These are phyloP conservation scores for Dothistroma pini DNA, from an alignment of 2,329 filamentous ascomycete genomes.

Conservation along the genomic window DNA sequence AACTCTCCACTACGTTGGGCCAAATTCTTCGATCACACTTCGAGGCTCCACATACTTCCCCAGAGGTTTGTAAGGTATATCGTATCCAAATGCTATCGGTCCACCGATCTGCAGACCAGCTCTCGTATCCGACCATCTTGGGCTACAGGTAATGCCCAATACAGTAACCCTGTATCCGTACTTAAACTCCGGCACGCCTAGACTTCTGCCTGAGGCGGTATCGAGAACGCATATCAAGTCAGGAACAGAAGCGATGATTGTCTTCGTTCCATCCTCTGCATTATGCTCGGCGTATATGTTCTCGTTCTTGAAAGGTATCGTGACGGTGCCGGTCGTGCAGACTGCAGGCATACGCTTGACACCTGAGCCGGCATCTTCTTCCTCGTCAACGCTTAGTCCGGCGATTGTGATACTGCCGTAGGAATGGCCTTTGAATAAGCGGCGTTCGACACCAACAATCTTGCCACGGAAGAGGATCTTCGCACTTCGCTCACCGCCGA, in stretches of 20 bases:
- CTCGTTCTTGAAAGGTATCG: constrained; percentile 71
- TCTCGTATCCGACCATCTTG: constrained; percentile 51
- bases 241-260: constrained; percentile 47
- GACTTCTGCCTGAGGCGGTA: constrained; percentile 46
- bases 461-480: constrained; percentile 62
- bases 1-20: background rate
- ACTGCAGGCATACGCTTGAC: constrained; percentile 27
- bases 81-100: constrained; percentile 48
- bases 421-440: constrained; percentile 54
- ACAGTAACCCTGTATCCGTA: constrained; percentile 53
- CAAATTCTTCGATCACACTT: constrained; percentile 53
- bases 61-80: constrained; percentile 49
- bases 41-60: constrained; percentile 52
- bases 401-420: constrained; percentile 57
- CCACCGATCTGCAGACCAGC: constrained; percentile 51
- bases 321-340: constrained; percentile 49
- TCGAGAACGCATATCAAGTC: constrained; percentile 51
- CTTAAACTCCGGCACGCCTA: constrained; percentile 54
- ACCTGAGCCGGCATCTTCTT: constrained; percentile 35
- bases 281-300: constrained; percentile 58
- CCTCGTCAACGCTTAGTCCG: constrained; percentile 18
- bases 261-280: constrained; percentile 36
- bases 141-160: constrained; percentile 53
- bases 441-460: constrained; percentile 58
- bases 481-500: constrained; percentile 52